Conservation (phyloP, 2,329 filamentous ascomycete genomes). For the Pestalotiopsis sp. region DNA sequence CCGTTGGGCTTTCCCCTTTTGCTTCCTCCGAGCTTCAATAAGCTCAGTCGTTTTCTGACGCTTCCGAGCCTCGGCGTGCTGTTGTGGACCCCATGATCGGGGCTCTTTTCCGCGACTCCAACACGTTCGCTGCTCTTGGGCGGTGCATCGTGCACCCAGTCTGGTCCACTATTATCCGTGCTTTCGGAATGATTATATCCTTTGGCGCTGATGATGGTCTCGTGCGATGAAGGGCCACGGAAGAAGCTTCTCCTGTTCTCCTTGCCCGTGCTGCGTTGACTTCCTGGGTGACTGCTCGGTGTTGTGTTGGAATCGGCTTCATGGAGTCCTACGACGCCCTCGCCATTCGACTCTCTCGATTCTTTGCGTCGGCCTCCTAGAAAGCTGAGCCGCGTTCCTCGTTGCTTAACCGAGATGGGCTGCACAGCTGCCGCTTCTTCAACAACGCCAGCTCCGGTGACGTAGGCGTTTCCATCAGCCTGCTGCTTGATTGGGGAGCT, state of each 20-base stretch:
- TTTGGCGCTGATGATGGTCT: constrained; percentile 25
- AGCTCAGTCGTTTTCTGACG: constrained; percentile 77
- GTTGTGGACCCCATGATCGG: constrained; percentile 33
- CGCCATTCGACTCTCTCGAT: constrained; percentile 29
- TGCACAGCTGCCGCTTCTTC: constrained; percentile 55
- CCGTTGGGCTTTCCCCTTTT: constrained; percentile 62
- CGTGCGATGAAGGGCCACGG: constrained; percentile 38
- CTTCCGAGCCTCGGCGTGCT: constrained; percentile 57
- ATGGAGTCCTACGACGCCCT: constrained; percentile 10
- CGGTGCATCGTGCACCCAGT: constrained; percentile 24
- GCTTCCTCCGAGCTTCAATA: constrained; percentile 72
- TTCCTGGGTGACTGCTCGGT: constrained; percentile 28
- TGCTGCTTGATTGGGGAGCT: constrained; percentile 22
- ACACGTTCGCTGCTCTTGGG: constrained; percentile 33
- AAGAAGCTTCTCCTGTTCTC: constrained; percentile 49
- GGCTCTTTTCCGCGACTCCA: constrained; percentile 29
- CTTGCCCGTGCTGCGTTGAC: constrained; percentile 35
- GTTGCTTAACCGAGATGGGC: constrained; percentile 53
- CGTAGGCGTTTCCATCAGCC: constrained; percentile 20
- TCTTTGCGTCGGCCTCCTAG: constrained; percentile 56
- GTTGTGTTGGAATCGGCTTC: constrained; percentile 22
- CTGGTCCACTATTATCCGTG: constrained; percentile 23
- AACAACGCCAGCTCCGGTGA: constrained; percentile 33
- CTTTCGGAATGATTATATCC: constrained; percentile 22
- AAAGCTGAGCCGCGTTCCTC: constrained; percentile 59